Base-by-base conservation (phyloP, 2,329 filamentous ascomycete species). In the Corniculantispora saksenae region DNA sequence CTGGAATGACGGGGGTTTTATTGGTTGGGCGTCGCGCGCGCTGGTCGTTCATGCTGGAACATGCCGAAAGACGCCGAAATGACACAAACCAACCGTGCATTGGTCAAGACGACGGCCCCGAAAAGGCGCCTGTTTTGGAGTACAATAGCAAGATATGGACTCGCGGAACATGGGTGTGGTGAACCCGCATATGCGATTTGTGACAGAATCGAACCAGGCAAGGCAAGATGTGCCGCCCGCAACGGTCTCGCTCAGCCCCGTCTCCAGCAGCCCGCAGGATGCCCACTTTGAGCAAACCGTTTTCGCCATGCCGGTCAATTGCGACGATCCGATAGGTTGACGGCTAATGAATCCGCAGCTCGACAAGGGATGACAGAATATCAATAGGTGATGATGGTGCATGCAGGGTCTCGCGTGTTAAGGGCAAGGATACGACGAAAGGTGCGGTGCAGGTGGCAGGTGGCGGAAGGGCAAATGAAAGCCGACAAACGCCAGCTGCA, bases 301-400 rank as follows among this genome's bases (percentile, higher is more conserved):
- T 51, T 45, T 25, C 45, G 32, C 19, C 25, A 19, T 53, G 48
- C 32, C 40, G 17, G 23, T 51, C 51, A 61, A 43, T 59, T 61
- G 58, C 47, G 13, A 19, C 0, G 21, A 29, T 61, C 58, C 32
- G 47, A 61, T 53, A 53, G 58, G 58, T 15, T n/a, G 35, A 40
- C 23, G 47, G 58, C 48, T 43, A 61, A 61, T 53, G 45, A 53
- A 51, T 38, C 21, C 35, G 54, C 54, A 57, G 54, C 15, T 35
- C 21, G 54, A 23, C 19, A 3, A 51, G 47, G 57, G 57, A 38
- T 29, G 21, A 15, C 8, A 9, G 3, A 40, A 40, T 40, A 29
- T 40, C 27, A 50, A 32, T 38, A 13, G 57, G 45, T 51, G 45
- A 40, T 50, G 43, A 25, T 25, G 45, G 10, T 47, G 40, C 23